phyloP scores from a whole-genome alignment of 176 grass and related monocot species.

The Alopecurus myosuroides region DNA sequence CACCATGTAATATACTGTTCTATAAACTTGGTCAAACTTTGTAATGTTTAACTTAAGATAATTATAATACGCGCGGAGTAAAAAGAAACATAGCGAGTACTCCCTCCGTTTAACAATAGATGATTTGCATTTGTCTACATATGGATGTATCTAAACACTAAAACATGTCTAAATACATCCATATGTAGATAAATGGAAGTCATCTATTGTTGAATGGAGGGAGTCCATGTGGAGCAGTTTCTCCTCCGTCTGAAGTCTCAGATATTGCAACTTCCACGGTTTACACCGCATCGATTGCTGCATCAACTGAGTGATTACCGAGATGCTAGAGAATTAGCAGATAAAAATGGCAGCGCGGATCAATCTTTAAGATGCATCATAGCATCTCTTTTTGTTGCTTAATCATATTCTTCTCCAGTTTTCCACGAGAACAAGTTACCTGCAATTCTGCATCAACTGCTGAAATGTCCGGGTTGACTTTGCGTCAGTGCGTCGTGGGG shows the following conservation, averaged over 20 bases:
- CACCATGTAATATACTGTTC: too few relatives aligned
- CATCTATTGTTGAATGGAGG: too few relatives aligned
- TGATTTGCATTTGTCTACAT: too few relatives aligned
- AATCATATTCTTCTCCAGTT: background rate
- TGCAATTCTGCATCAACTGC: background rate
- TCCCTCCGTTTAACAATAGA: too few relatives aligned
- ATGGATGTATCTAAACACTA: too few relatives aligned
- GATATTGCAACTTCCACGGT: background rate
- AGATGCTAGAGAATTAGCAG: background rate
- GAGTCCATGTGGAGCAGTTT: background rate
- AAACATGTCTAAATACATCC: too few relatives aligned
- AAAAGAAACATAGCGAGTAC: too few relatives aligned
- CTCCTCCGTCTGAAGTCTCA: background rate
- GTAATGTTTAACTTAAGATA: too few relatives aligned
- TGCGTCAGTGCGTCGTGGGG: background rate
- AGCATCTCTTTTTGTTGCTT: background rate
- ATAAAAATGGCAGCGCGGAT: background rate
- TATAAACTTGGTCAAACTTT: too few relatives aligned
- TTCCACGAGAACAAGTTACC: background rate
- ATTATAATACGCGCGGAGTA: too few relatives aligned
- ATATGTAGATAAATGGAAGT: too few relatives aligned
- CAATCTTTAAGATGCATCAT: background rate
- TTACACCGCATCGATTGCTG: background rate
- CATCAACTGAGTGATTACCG: background rate
- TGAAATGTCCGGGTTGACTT: conserved; percentile 7